phyloP scores from a whole-genome alignment of 805 yeast species.

The Kurtzmaniella cleridarum region DNA sequence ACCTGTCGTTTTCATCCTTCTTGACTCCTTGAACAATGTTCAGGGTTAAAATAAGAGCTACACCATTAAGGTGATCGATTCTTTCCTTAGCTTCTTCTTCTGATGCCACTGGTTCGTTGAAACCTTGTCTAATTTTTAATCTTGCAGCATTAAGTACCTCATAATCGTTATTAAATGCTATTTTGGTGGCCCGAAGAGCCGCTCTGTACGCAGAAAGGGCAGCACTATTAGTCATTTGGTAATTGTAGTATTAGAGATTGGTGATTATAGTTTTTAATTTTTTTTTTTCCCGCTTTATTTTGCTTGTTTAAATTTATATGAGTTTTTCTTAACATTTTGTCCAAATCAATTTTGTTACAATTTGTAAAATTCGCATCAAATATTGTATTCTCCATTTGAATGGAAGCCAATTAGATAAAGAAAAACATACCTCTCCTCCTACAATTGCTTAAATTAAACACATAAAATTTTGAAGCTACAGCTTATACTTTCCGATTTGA shows the following conservation, averaged over 20 bases:
- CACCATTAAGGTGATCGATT: slow-evolving; percentile 55
- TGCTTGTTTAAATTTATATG: not conserved
- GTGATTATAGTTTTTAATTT: not conserved
- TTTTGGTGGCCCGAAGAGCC: slow-evolving; percentile 59
- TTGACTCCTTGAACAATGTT: slow-evolving; percentile 85
- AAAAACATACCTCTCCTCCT: no score
- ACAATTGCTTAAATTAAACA: no score
- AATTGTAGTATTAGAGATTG: not conserved
- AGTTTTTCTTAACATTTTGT: not conserved
- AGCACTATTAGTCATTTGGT: slow-evolving; percentile 3
- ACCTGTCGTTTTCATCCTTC: slow-evolving; percentile 32
- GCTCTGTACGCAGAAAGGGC: slow-evolving; percentile 56
- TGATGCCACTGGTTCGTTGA: slow-evolving; percentile 23
- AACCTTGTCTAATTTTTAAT: slow-evolving; percentile 51
- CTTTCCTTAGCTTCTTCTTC: slow-evolving; percentile 30
- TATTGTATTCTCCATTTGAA: no score
- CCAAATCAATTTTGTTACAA: no score
- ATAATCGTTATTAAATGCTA: slow-evolving; percentile 52
- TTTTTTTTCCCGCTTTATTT: not conserved
- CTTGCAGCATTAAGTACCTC: slow-evolving; percentile 56
- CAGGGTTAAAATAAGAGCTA: slow-evolving; percentile 59
- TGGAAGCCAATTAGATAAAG: no score
- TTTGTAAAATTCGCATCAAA: not conserved
- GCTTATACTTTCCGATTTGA: no score
- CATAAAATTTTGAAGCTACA: no score